phyloP scores from a whole-genome alignment of 1,284 basidiomycete species.

The Heterobasidion annosum region DNA sequence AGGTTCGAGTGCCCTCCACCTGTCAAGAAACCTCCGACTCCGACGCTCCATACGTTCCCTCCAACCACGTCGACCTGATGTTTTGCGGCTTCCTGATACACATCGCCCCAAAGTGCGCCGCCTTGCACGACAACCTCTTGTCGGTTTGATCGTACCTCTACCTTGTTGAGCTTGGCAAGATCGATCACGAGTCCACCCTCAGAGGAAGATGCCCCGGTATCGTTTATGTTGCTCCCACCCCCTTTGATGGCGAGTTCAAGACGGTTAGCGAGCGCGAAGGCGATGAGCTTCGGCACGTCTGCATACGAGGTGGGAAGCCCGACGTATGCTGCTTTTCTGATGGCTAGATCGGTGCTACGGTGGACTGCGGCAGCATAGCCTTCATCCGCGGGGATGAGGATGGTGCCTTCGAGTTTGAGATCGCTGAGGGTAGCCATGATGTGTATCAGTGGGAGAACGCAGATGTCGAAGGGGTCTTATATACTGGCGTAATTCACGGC shows the following conservation, averaged over 20 bases:
- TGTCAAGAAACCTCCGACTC: neutral
- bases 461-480: neutral
- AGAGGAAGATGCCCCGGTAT: neutral
- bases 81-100: neutral
- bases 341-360: neutral
- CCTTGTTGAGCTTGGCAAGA: neutral
- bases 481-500: neutral
- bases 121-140: neutral
- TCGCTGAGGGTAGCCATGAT: neutral
- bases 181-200: neutral
- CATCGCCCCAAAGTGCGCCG: neutral
- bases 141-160: neutral
- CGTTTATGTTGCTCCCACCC: neutral
- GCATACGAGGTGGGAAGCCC: neutral
- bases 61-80: neutral
- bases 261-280: neutral
- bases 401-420: neutral
- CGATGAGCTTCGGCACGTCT: neutral
- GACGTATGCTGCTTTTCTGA: neutral
- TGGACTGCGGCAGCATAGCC: neutral
- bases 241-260: neutral
- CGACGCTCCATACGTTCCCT: neutral
- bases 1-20: neutral
- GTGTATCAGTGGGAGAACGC: neutral
- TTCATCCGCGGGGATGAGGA: neutral